Conservation (phyloP, 495 filamentous ascomycete species). For the Hypomontagnella submonticulosa region DNA sequence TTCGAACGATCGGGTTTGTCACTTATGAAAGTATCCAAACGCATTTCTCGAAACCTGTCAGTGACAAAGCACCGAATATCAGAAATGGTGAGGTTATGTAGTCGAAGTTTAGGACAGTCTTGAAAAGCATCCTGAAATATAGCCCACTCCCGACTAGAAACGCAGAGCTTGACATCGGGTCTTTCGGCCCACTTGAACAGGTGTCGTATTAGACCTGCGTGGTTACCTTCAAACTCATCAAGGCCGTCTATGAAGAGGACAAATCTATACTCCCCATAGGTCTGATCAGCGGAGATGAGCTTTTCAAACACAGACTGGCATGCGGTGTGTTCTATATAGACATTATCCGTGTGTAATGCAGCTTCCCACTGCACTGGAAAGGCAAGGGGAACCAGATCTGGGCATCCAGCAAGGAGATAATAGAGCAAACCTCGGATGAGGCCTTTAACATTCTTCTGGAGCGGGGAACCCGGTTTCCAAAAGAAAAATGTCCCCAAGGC, state of each 20-base stretch:
- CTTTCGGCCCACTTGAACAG: constrained; percentile 25
- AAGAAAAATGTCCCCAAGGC: constrained; percentile 59
- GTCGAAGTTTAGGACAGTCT: constrained; percentile 18
- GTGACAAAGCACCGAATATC: constrained; percentile 30
- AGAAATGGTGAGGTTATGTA: constrained; percentile 31
- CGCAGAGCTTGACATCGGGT: constrained; percentile 53
- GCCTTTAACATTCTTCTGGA: constrained; percentile 57
- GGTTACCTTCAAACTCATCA: constrained; percentile 51
- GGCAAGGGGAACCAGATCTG: constrained; percentile 44
- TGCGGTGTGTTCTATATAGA: constrained; percentile 28
- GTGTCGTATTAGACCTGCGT: constrained; percentile 14
- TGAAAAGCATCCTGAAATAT: constrained; percentile 50
- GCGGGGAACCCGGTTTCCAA: constrained; percentile 52
- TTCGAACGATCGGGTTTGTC: no score
- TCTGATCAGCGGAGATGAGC: constrained; percentile 7
- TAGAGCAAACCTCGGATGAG: constrained; percentile 54
- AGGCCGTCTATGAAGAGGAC: constrained; percentile 51
- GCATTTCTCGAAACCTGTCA: constrained; percentile 44
- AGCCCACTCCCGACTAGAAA: constrained; percentile 57
- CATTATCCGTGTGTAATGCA: constrained; percentile 5
- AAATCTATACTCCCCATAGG: constrained; percentile 46
- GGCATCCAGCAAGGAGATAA: constrained; percentile 45
- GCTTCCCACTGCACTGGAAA: constrained; percentile 33
- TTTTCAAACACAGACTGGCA: constrained; percentile 26
- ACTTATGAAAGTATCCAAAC: constrained; percentile 20